Percentiles rank a stretch among this genome's conserved stretches.
Evolutionary conservation across 2,329 filamentous ascomycete genomes (phyloP).

Genomic region (Colletotrichum navitas): DNA sequence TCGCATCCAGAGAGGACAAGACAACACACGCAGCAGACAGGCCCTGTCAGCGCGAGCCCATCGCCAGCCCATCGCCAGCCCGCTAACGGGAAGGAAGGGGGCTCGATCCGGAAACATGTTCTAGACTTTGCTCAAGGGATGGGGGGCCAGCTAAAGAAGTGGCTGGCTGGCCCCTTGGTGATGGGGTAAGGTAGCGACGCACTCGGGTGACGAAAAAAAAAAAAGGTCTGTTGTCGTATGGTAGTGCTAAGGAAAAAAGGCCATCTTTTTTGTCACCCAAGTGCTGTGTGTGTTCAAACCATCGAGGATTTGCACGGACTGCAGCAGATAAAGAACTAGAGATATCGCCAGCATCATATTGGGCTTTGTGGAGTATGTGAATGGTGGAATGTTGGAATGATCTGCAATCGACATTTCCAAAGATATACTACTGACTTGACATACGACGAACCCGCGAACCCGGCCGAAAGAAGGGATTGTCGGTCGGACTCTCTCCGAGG

Average conservation of each 20-base stretch:
- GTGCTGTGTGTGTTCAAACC: no score
- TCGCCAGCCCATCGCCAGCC: conserved; percentile 2
- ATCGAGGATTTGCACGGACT: background rate
- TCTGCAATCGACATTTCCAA: conserved; percentile 11
- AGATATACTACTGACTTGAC: background rate
- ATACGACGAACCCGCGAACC: background rate
- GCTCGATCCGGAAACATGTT: conserved; percentile 30
- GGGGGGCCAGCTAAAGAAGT: background rate
- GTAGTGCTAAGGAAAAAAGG: no score
- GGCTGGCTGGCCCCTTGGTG: background rate
- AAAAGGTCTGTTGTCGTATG: no score
- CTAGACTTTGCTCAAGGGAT: conserved; percentile 10
- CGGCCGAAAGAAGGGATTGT: conserved; percentile 8
- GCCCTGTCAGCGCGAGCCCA: background rate
- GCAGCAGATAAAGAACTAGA: background rate
- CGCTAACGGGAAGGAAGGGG: conserved; percentile 21
- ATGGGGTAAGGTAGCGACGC: no score
- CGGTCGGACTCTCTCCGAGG: background rate
- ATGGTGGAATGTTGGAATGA: conserved; percentile 12
- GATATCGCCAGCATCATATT: background rate
- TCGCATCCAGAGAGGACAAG: conserved; percentile 12
- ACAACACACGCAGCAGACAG: background rate
- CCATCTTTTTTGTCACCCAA: no score
- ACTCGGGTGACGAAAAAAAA: no score
- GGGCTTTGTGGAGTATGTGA: background rate